phyloP scores from a whole-genome alignment of 2,329 filamentous ascomycete genomes.

The Botrytis medusae region DNA sequence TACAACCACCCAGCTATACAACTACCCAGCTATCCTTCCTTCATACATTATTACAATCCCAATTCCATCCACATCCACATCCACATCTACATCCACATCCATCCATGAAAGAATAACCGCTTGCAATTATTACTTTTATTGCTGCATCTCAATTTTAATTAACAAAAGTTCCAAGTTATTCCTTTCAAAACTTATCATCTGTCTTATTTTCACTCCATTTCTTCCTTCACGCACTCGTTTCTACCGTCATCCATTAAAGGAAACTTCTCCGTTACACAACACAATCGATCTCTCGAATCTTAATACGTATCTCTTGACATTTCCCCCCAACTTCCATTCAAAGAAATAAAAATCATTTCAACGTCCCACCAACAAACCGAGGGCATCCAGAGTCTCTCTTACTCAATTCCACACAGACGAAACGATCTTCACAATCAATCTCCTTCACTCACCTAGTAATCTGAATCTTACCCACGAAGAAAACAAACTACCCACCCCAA shows the following conservation, averaged over 20 bases:
- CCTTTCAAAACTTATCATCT: neutral
- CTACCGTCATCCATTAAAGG: neutral
- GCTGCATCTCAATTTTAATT: neutral
- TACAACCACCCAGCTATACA: neutral
- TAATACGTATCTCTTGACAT: neutral
- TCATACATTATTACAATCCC: neutral
- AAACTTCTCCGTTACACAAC: neutral
- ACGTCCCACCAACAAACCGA: neutral
- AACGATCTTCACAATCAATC: neutral
- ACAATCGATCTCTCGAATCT: neutral
- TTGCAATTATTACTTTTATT: neutral
- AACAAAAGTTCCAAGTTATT: neutral
- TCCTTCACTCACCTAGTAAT: neutral
- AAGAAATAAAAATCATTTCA: neutral
- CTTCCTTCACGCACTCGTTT: neutral
- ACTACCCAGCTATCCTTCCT: neutral
- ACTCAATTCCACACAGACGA: neutral
- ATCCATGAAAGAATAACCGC: slow-evolving; percentile 3
- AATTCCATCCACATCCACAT: neutral
- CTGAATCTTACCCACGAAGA: neutral
- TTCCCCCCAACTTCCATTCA: neutral
- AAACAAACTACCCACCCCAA: neutral
- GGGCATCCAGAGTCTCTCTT: neutral
- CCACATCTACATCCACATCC: neutral
- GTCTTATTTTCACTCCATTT: neutral